Percentiles rank a stretch among this genome's conserved stretches.
Conservation (phyloP, 257 asterid genomes). For the Scutellaria minor region DNA sequence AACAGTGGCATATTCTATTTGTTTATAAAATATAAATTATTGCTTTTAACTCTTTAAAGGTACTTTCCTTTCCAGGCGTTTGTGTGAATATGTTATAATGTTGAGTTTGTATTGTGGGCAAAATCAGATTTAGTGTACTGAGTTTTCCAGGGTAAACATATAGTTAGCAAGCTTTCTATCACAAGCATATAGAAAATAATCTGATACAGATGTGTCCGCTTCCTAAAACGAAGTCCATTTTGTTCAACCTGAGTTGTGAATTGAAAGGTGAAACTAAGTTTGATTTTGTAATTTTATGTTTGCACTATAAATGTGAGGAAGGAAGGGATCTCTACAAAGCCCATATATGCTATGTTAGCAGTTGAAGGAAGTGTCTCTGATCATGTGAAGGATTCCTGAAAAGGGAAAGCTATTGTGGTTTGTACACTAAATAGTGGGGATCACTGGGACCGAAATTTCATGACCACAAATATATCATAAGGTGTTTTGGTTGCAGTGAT, state of each 20-base stretch:
- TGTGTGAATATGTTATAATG: slow-evolving; percentile 10
- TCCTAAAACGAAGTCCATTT: slow-evolving; percentile 2
- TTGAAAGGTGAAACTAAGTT: slow-evolving; percentile 26
- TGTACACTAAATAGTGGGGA: slow-evolving; percentile 18
- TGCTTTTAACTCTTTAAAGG: neutral
- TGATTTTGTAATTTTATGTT: neutral
- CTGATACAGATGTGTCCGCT: neutral
- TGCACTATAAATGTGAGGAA: slow-evolving; percentile 11
- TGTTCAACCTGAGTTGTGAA: slow-evolving; percentile 8
- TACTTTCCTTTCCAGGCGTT: neutral
- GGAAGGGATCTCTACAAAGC: neutral
- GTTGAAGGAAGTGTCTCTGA: slow-evolving; percentile 13
- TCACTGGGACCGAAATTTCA: slow-evolving; percentile 7
- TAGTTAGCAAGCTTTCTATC: slow-evolving; percentile 14
- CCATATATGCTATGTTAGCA: slow-evolving; percentile 3
- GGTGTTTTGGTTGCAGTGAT: slow-evolving; percentile 8
- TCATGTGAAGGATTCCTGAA: slow-evolving; percentile 24
- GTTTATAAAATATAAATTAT: slow-evolving; percentile 16
- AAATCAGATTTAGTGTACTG: slow-evolving; percentile 5
- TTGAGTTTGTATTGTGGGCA: slow-evolving; percentile 11
- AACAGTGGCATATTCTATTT: neutral
- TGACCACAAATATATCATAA: neutral
- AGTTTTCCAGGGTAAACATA: slow-evolving; percentile 14
- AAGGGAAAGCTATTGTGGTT: neutral
- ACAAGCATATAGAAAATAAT: neutral